Conservation (phyloP, 2,329 filamentous ascomycete species). For the Davidsoniella australis region DNA sequence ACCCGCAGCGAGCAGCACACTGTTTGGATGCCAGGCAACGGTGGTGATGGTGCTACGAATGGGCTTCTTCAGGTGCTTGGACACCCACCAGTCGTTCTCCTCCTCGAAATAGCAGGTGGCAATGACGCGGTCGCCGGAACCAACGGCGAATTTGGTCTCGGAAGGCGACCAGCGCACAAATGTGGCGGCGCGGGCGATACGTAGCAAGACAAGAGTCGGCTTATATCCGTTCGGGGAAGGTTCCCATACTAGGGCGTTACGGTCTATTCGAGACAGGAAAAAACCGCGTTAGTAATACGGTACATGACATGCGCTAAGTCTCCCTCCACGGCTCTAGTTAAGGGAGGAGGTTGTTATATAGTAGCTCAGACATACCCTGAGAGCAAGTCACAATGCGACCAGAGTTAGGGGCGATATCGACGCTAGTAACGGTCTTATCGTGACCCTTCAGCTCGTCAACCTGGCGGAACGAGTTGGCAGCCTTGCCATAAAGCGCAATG, state of each 20-base stretch:
- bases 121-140: constrained; percentile 87
- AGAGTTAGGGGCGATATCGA: constrained; percentile 81
- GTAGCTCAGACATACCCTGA: constrained; percentile 45
- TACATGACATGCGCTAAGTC: neutral
- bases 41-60: constrained; percentile 94
- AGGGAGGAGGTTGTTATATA: neutral
- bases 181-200: constrained; percentile 91
- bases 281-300: neutral
- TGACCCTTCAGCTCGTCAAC: constrained; percentile 91
- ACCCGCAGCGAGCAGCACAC: constrained; percentile 80
- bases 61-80: constrained; percentile 97
- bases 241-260: constrained; percentile 97
- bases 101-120: constrained; percentile 97
- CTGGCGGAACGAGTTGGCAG: constrained; percentile 59
- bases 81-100: constrained; percentile 99
- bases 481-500: constrained; percentile 70
- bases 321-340: neutral
- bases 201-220: constrained; percentile 86
- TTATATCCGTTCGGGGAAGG: constrained; percentile 86
- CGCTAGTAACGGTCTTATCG: constrained; percentile 90
- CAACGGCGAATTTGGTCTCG: constrained; percentile 94
- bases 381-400: constrained; percentile 96
- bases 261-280: constrained; percentile 39
- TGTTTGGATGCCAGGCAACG: constrained; percentile 94
- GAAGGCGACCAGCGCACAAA: constrained; percentile 95